A percentile compares a stretch with the other conserved stretches of the same genome.
phyloP scores from a whole-genome alignment of 305 asterid species.

The Fraxinus dipetala region DNA sequence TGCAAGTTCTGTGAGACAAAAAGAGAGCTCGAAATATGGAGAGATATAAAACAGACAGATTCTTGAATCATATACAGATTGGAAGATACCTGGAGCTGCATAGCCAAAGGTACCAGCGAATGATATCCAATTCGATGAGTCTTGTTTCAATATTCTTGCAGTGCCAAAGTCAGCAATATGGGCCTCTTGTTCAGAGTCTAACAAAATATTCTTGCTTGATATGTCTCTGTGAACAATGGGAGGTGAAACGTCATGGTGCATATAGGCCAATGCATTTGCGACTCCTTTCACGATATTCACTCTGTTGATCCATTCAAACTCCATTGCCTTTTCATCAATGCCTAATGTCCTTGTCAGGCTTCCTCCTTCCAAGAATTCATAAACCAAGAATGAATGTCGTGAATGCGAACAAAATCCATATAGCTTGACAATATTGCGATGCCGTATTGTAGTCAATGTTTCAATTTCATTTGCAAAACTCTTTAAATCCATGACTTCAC shows the following conservation, averaged over 20 bases:
- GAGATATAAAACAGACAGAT: no score
- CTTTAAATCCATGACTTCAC: background rate
- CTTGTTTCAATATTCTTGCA: slow-evolving; percentile 20
- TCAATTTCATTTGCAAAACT: slow-evolving; percentile 30
- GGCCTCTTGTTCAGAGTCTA: slow-evolving; percentile 25
- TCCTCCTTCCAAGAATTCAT: slow-evolving; percentile 37
- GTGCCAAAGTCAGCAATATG: slow-evolving; percentile 36
- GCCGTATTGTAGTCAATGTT: slow-evolving; percentile 30
- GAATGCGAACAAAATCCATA: slow-evolving; percentile 35
- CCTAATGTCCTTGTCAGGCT: slow-evolving; percentile 16
- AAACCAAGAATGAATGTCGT: slow-evolving; percentile 29
- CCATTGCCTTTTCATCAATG: slow-evolving; percentile 16
- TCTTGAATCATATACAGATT: background rate
- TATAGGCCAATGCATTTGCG: slow-evolving; percentile 31
- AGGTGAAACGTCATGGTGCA: slow-evolving; percentile 37
- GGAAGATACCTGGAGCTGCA: slow-evolving; percentile 39
- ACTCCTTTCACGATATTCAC: slow-evolving; percentile 26
- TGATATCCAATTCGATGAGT: slow-evolving; percentile 34
- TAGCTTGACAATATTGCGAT: slow-evolving; percentile 34
- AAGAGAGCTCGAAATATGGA: background rate
- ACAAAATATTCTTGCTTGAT: slow-evolving; percentile 37
- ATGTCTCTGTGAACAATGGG: slow-evolving; percentile 38
- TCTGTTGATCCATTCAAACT: slow-evolving; percentile 32
- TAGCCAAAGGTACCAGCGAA: slow-evolving; percentile 46
- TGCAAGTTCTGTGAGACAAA: slow-evolving; percentile 29